These are phyloP conservation scores for Podospora pseudoanserina DNA, from an alignment of 495 filamentous ascomycete species.

Conservation along the genomic window DNA sequence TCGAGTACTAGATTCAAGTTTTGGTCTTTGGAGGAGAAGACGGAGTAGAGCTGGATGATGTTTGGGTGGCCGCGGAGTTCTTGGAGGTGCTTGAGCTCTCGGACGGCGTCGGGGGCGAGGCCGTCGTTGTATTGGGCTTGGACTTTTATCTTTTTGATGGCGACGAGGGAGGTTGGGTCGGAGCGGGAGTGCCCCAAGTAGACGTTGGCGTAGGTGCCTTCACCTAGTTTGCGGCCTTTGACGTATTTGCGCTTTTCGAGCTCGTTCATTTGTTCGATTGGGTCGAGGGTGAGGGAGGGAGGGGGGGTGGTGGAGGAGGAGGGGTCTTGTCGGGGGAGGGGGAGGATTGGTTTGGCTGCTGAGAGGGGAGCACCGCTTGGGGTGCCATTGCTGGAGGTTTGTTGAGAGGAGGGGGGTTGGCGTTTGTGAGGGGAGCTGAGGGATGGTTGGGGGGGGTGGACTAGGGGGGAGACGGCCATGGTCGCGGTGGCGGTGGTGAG, in stretches of 20 bases:
- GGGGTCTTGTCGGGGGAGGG: constrained; percentile 22
- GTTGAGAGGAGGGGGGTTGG: neutral
- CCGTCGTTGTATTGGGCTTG: constrained; percentile 79
- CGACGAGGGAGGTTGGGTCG: constrained; percentile 68
- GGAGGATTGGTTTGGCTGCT: constrained; percentile 16
- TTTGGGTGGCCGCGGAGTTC: constrained; percentile 53
- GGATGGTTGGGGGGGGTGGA: neutral
- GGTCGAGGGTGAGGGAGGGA: constrained; percentile 45
- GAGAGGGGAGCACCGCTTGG: constrained; percentile 14
- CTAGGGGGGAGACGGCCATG: neutral
- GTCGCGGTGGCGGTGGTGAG: neutral
- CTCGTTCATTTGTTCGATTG: constrained; percentile 85
- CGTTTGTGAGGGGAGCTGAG: neutral
- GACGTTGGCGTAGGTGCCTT: constrained; percentile 96
- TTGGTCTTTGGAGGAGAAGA: constrained; percentile 85
- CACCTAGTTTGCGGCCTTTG: constrained; percentile 86
- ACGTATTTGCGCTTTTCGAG: constrained; percentile 82
- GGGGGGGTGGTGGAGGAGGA: constrained; percentile 24
- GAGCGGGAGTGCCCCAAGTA: constrained; percentile 73
- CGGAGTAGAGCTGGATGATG: constrained; percentile 83
- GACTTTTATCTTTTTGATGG: constrained; percentile 98
- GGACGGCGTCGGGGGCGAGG: constrained; percentile 86
- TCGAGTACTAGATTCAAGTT: constrained; percentile 95
- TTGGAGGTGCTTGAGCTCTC: constrained; percentile 85
- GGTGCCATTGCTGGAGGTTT: neutral